Evolutionary conservation across 1,284 basidiomycete species (phyloP), one percentile per base, ranked within the genome.

Genomic region (Melampsora medusae): DNA sequence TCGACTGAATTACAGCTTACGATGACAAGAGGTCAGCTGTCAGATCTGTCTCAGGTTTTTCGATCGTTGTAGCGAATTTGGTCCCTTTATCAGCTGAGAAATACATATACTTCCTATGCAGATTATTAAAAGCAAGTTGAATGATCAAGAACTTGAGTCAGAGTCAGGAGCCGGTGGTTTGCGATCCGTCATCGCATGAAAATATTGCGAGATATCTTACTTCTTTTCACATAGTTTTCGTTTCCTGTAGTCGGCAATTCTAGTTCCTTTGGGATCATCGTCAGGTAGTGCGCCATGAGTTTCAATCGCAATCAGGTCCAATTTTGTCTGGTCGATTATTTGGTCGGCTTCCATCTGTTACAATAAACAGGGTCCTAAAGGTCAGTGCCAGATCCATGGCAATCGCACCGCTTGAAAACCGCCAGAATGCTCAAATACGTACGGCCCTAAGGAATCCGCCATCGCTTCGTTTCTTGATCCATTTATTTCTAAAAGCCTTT

Each of bases 21-120:
- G 91, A 91, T 78, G 90, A 87, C 62, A 99, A 86, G 92, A 99
- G 96, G 78, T 99, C 97, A 9, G 89, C 91, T 0, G 96, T 98
- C 69, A 99, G 86, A 85, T 99, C 97, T 14, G 97, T 99, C 84
- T 99, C 96, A n/a, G 90, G 91, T 84, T 97, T 97, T 73, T 91
- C 90, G n/a, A 92, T 91, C 19, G 92, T 93, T 4, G 92, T 92
- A 81, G 92, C 92, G 86, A 98, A 99, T 77, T 90, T 87, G 2
- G 89, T 80, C 1, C 97, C 97, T 84, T 97, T 97, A 35, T 86
- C 84, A 28, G 97, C 90, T 19, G 89, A 88, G 86, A 96, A 99
- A 90, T 94, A 97, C 83, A 97, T 91, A 5, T 91, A 89, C 86
- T 98, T 99, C 85, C 93, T 95, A 80, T 16, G 78, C 22, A 61